A percentile compares a stretch with the other conserved stretches of the same genome.
Conservation (phyloP, 140 eudicot species). For the Erigeron philadelphicus region DNA sequence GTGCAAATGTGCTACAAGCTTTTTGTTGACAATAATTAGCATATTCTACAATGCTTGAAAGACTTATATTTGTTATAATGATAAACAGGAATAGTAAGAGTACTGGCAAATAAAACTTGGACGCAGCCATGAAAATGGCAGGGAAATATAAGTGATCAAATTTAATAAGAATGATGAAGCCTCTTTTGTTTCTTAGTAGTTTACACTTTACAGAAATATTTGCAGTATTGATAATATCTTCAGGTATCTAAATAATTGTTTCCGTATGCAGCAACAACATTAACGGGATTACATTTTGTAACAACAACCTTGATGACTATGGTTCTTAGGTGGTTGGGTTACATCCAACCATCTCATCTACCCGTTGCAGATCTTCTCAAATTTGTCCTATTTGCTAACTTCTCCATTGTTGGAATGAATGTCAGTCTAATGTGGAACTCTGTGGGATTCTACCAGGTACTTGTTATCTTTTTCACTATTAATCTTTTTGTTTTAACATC, state of each 20-base stretch:
- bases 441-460: conserved; percentile 96
- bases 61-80: neutral
- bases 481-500: neutral
- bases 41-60: conserved; percentile 2
- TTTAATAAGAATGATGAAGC: neutral
- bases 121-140: neutral
- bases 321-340: conserved; percentile 73
- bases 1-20: neutral
- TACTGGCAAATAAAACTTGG: neutral
- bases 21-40: neutral
- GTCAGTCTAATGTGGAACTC: conserved; percentile 98
- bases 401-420: conserved; percentile 94
- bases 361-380: conserved; percentile 63
- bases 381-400: conserved; percentile 78
- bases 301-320: conserved; percentile 78
- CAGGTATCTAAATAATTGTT: conserved; percentile 13
- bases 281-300: conserved; percentile 86
- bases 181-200: conserved; percentile 1
- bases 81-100: neutral
- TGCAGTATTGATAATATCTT: neutral
- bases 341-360: conserved; percentile 69
- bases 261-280: conserved; percentile 71
- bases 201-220: neutral
- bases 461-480: neutral
- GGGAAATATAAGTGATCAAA: neutral